Conservation (phyloP, 495 filamentous ascomycete genomes). For the Recurvomyces mirabilis region DNA sequence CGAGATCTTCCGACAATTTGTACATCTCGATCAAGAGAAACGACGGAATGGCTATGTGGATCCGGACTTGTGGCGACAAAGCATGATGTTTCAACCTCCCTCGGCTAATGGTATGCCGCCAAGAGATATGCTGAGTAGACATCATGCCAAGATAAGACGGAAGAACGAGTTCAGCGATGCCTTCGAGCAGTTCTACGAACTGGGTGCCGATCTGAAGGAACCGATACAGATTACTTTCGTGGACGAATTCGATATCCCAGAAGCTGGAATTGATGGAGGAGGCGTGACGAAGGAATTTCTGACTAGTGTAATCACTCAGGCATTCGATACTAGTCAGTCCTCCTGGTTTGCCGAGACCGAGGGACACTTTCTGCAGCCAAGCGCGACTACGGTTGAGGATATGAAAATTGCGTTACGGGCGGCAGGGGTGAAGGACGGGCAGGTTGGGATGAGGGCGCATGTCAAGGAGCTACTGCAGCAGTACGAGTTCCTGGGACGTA, state of each 20-base stretch:
- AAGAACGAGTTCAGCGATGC: conserved; percentile 80
- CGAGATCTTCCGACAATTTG: conserved; percentile 88
- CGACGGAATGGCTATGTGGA: conserved; percentile 67
- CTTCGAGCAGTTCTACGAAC: conserved; percentile 66
- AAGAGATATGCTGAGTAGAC: conserved; percentile 49
- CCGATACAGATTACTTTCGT: conserved; percentile 97
- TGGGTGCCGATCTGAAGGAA: conserved; percentile 80
- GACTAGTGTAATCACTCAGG: conserved; percentile 78
- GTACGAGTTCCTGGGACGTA: conserved; percentile 85
- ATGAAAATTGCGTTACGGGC: conserved; percentile 46
- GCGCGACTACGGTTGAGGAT: conserved; percentile 69
- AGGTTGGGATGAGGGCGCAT: conserved; percentile 43
- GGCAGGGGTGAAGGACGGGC: conserved; percentile 42
- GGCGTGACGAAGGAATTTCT: conserved; percentile 98
- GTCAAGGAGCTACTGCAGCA: conserved; percentile 54
- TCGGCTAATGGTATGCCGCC: conserved; percentile 17
- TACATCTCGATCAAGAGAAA: conserved; percentile 61
- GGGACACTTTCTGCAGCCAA: conserved; percentile 82
- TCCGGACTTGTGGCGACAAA: conserved; percentile 67
- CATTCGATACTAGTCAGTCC: conserved; percentile 49
- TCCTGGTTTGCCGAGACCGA: conserved; percentile 75
- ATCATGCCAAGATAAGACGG: conserved; percentile 71
- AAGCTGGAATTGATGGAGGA: conserved; percentile 94
- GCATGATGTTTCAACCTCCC: conserved; percentile 27
- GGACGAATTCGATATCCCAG: conserved; percentile 72